Percentiles rank a stretch among this genome's conserved stretches.
Evolutionary conservation across 1,284 basidiomycete species (phyloP).

Genomic region (Leccinum huronense): DNA sequence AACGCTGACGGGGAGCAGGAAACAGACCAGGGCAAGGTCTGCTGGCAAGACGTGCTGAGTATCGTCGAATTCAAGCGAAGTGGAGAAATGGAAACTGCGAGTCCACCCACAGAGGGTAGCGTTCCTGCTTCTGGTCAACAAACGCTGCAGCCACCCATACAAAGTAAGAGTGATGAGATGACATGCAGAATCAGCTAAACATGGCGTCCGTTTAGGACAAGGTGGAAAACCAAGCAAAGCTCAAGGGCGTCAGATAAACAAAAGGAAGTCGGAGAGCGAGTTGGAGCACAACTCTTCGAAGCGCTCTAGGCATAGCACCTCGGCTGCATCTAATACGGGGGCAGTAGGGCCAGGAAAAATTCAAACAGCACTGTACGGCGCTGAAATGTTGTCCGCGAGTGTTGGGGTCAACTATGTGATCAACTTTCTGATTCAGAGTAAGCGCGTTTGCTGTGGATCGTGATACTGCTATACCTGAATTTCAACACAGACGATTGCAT

Average conservation of each 20-base stretch:
- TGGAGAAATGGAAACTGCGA: too few relatives aligned
- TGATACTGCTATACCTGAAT: neutral
- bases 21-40: neutral
- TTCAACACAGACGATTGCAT: neutral
- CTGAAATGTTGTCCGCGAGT: neutral
- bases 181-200: neutral
- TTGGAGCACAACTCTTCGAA: neutral
- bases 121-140: neutral
- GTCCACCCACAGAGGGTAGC: too few relatives aligned
- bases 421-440: neutral
- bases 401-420: neutral
- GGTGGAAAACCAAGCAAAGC: neutral
- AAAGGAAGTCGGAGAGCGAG: neutral
- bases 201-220: neutral
- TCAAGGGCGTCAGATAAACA: neutral
- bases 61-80: neutral
- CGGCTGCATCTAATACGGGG: neutral
- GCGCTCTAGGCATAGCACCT: neutral
- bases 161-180: neutral
- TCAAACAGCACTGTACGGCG: slow-evolving; percentile 1
- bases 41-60: neutral
- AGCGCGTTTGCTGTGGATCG: neutral
- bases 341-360: neutral
- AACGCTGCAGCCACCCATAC: neutral
- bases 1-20: too few relatives aligned